Evolutionary conservation across 345 rosid species (phyloP), one percentile per base, ranked within the genome.

Genomic region (Cardamine resedifolia): DNA sequence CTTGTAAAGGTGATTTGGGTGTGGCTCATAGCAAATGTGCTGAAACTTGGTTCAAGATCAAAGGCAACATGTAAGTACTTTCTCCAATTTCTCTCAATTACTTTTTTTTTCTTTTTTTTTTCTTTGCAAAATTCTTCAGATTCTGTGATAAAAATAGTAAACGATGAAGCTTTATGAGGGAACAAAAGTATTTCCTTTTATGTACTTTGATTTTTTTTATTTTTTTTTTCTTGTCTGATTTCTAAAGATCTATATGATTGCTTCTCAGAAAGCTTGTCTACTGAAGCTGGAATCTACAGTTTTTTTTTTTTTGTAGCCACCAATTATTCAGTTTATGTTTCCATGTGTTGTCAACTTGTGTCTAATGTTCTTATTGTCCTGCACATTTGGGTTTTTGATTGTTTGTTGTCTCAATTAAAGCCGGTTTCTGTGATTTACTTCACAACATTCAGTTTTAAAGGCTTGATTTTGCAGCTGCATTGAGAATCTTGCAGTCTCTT

Each of bases 1-100:
- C 64, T 45, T 85, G 88, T 58, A 85, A 85, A 76, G 88, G 86
- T 71, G 88, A 83, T 77, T 61, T 83, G 66, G 85, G 83, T 49
- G 78, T 77, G 44, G 88, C 86, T 77, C 88, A 85, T 58, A 83
- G 45, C 51, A 80, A 83, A 64, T 85, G 88, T 79, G 88, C 88
- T 44, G 88, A 85, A 76, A 85, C 86, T 78, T 85, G 88, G 88
- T 85, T 85, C 82, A 85, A 85, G 76, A 79, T 79, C 83, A 85
- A 73, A 82, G 86, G 86, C 52, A 81, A 83, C 81, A 68, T 73
- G 88, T 83, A 78, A 77, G 88, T 77, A 44, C 2, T 1, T 55
- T 33, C 44, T 21, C 59, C 30, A 15, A 41, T 59, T 51, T 19
- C 47, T 53, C 68, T 61, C 8, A 0, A 10, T 10, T 0, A 4